Evolutionary conservation across 768 basidiomycete species (phyloP), one percentile per base, ranked within the genome.

Genomic region (Neoboletus subvelutipes): DNA sequence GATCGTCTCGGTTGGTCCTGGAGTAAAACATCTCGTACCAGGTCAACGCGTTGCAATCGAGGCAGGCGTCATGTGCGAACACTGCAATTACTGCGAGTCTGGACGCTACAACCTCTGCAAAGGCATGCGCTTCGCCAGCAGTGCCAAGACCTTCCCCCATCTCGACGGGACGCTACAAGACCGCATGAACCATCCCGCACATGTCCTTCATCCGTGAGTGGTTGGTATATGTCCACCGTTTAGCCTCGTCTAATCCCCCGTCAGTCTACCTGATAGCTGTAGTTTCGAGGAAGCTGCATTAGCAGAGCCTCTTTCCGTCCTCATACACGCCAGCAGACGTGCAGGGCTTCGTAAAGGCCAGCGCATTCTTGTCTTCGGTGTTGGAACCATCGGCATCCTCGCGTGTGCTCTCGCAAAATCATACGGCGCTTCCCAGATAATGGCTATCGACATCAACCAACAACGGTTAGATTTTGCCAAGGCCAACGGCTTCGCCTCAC

Each of bases 21-120:
- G 85, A 18, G 86, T 87, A 43, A 79, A 76, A 61, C 66, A 80
- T 66, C 75, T 94, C 57, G 71, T 75, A 15, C 81, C 87, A 22
- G 94, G 94, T 36, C 89, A 93, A 71, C 86, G 91, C 52, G 94
- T 98, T 51, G 95, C 93, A 28, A 89, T 98, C 70, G 95, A 98
- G 72, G 90, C 92, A 6, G 95, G 95, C 29, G 85, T 95, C 70
- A 86, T 87, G 79, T 98, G 95, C 76, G 83, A 83, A 55, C 77
- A 77, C 41, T 94, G 91, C 75, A 71, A 77, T 33, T 86, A 78
- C 69, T 94, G 92, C 74, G 61, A 73, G 37, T 78, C 83, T 58
- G 90, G 90, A 15, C 83, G 92, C 22, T 98, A 98, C 77, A 98
- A 98, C 76, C 83, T 98, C 56, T 98, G 95, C 81, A 86, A 86